A percentile compares a stretch with the other conserved stretches of the same genome.
Evolutionary conservation across 805 yeast species (phyloP).

Genomic region (Saturnispora ahearnii): DNA sequence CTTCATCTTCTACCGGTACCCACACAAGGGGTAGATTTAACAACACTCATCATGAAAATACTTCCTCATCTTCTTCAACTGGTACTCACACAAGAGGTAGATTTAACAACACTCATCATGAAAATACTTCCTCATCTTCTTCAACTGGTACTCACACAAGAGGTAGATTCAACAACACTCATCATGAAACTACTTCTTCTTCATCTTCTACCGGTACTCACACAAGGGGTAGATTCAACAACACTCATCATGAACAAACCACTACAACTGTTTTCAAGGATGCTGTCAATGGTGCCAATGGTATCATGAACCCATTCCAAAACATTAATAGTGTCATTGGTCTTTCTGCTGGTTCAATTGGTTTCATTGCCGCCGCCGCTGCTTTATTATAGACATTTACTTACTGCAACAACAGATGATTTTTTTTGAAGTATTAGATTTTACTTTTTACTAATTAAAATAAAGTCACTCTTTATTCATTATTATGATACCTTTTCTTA

Average conservation of each 20-base stretch:
- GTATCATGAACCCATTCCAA: slow-evolving; percentile 15
- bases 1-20: slow-evolving; percentile 36
- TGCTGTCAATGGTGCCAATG: slow-evolving; percentile 13
- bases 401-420: not conserved
- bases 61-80: slow-evolving; percentile 26
- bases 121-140: slow-evolving; percentile 22
- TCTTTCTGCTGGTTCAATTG: slow-evolving; percentile 16
- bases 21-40: slow-evolving; percentile 50
- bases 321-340: slow-evolving; percentile 19
- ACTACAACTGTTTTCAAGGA: slow-evolving; percentile 25
- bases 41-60: slow-evolving; percentile 30
- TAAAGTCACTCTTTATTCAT: not conserved
- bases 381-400: slow-evolving; percentile 13
- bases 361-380: slow-evolving; percentile 15
- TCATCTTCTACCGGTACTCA: slow-evolving; percentile 40
- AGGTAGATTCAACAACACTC: slow-evolving; percentile 47
- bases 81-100: slow-evolving; percentile 40
- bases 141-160: slow-evolving; percentile 42
- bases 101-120: slow-evolving; percentile 39
- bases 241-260: slow-evolving; percentile 32
- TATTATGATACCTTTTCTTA: not conserved
- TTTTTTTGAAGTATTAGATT: not conserved
- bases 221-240: slow-evolving; percentile 46
- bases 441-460: too few relatives aligned
- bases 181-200: slow-evolving; percentile 33